Evolutionary conservation across 2,329 filamentous ascomycete species (phyloP).

Genomic region (Graphiopsis chlorocephala): DNA sequence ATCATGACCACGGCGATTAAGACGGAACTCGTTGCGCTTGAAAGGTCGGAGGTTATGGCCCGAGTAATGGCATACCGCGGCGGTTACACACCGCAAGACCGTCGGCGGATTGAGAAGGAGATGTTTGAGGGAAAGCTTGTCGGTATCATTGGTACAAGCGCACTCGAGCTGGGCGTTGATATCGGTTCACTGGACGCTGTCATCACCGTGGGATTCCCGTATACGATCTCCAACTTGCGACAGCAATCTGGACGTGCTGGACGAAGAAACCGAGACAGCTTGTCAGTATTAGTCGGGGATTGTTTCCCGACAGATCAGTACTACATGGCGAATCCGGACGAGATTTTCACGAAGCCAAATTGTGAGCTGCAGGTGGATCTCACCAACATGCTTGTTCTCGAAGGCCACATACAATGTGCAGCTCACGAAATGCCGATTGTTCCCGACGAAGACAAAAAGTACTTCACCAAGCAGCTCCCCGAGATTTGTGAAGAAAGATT

Average conservation of each 20-base stretch:
- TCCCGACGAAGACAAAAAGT: slow-evolving; percentile 69
- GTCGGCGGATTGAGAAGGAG: slow-evolving; percentile 82
- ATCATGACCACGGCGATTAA: slow-evolving; percentile 76
- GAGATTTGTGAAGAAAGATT: slow-evolving; percentile 73
- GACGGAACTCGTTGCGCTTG: slow-evolving; percentile 69
- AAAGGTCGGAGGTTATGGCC: slow-evolving; percentile 69
- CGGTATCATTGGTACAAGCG: slow-evolving; percentile 90
- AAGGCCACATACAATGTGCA: slow-evolving; percentile 93
- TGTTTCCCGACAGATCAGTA: slow-evolving; percentile 88
- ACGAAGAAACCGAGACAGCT: slow-evolving; percentile 85
- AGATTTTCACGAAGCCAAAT: slow-evolving; percentile 89
- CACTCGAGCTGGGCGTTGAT: slow-evolving; percentile 89
- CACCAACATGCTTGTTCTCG: slow-evolving; percentile 84
- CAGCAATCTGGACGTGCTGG: slow-evolving; percentile 94
- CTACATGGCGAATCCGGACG: slow-evolving; percentile 94
- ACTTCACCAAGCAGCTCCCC: slow-evolving; percentile 73
- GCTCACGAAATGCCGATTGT: slow-evolving; percentile 91
- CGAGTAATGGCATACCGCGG: slow-evolving; percentile 94
- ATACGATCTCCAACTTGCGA: slow-evolving; percentile 88
- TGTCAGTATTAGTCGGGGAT: slow-evolving; percentile 87
- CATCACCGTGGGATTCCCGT: slow-evolving; percentile 89
- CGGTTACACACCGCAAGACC: slow-evolving; percentile 88
- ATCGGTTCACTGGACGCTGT: slow-evolving; percentile 94
- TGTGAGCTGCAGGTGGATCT: slow-evolving; percentile 86
- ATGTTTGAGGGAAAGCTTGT: slow-evolving; percentile 96